Evolutionary conservation across 768 basidiomycete species (phyloP).

Genomic region (Lactarius akahatsu): DNA sequence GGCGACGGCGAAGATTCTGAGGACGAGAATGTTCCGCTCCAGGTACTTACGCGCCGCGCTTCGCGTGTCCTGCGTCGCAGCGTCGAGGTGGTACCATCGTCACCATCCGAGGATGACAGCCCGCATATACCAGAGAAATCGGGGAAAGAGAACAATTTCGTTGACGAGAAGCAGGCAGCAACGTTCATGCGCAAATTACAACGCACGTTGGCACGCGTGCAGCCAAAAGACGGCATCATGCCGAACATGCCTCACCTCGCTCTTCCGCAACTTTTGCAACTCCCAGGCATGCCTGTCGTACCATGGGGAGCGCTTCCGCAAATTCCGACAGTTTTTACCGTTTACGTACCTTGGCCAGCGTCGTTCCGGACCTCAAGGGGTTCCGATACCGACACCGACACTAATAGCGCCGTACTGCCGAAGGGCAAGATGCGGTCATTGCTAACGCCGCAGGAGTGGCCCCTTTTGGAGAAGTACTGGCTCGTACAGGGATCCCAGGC

Average conservation of each 20-base stretch:
- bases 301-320: slow-evolving; percentile 53
- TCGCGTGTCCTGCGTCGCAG: slow-evolving; percentile 22
- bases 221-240: slow-evolving; percentile 61
- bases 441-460: slow-evolving; percentile 53
- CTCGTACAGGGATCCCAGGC: slow-evolving; percentile 46
- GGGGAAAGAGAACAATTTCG: slow-evolving; percentile 24
- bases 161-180: slow-evolving; percentile 39
- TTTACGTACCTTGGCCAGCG: slow-evolving; percentile 68
- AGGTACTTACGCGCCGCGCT: slow-evolving; percentile 13
- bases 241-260: slow-evolving; percentile 49
- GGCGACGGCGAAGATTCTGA: slow-evolving; percentile 70
- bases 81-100: slow-evolving; percentile 13
- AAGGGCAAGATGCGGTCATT: slow-evolving; percentile 38
- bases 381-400: slow-evolving; percentile 27
- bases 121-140: slow-evolving; percentile 6
- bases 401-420: slow-evolving; percentile 19
- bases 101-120: slow-evolving; percentile 16
- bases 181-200: slow-evolving; percentile 71
- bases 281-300: slow-evolving; percentile 51
- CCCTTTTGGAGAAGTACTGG: slow-evolving; percentile 78
- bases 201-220: slow-evolving; percentile 60
- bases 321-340: slow-evolving; percentile 76
- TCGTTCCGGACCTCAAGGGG: slow-evolving; percentile 55
- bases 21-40: slow-evolving; percentile 34
- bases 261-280: slow-evolving; percentile 38